These are phyloP conservation scores for Aspergillus clavatus DNA, from an alignment of 2,329 filamentous ascomycete species.

Conservation along the genomic window DNA sequence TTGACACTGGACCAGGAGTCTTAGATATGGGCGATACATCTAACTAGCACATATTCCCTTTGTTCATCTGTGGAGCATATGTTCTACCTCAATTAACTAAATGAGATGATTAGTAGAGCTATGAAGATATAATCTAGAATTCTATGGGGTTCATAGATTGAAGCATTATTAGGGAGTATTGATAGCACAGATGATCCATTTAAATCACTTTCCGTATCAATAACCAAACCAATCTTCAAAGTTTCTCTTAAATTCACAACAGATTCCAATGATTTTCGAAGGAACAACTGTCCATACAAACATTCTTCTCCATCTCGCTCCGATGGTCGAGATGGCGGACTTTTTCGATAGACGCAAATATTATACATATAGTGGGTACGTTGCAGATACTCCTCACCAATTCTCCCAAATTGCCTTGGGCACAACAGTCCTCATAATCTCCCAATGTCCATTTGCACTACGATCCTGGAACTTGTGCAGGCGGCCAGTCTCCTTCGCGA, in stretches of 20 bases:
- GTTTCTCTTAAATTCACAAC: no score
- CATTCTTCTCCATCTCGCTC: no score
- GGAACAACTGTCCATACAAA: neutral
- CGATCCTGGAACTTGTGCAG: constrained; percentile 67
- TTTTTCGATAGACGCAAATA: neutral
- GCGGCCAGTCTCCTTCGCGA: constrained; percentile 55
- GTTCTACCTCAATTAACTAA: neutral
- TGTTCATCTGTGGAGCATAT: neutral
- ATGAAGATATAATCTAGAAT: constrained; percentile 4
- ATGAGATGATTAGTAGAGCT: constrained; percentile 4
- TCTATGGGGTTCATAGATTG: no score
- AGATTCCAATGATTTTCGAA: neutral
- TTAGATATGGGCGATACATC: constrained; percentile 3
- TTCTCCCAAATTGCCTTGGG: constrained; percentile 77
- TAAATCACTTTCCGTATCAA: no score
- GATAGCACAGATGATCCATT: no score
- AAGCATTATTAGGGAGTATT: no score
- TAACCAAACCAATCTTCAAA: no score
- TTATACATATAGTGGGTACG: neutral
- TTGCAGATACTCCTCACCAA: constrained; percentile 53
- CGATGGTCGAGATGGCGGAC: neutral
- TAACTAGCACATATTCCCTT: neutral
- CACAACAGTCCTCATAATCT: constrained; percentile 80
- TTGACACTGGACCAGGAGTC: constrained; percentile 12
- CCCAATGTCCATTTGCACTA: constrained; percentile 82